These are phyloP conservation scores for Persicaria tinctoria DNA, from an alignment of 148 eudicot species.

Conservation along the genomic window DNA sequence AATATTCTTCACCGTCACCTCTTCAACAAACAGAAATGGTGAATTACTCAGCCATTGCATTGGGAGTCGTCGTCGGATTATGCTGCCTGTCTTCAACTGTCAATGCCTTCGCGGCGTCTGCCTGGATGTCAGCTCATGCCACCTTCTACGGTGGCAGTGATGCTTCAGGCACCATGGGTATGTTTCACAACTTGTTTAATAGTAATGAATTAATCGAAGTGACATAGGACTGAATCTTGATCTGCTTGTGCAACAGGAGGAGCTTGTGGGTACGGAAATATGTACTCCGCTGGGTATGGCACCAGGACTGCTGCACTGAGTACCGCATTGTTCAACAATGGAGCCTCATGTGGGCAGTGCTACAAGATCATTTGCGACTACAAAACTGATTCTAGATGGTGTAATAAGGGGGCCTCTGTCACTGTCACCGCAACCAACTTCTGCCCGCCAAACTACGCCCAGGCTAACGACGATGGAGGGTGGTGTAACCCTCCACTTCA, in stretches of 20 bases:
- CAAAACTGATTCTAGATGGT: constrained; percentile 42
- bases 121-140: constrained; percentile 54
- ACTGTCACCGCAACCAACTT: constrained; percentile 84
- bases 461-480: constrained; percentile 59
- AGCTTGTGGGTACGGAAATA: constrained; percentile 90
- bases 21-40: constrained; percentile 22
- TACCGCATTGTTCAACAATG: constrained; percentile 75
- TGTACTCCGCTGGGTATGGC: constrained; percentile 64
- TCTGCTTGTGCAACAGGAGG: constrained; percentile 42
- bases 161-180: constrained; percentile 88
- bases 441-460: constrained; percentile 80
- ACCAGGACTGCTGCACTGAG: constrained; percentile 77
- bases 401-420: constrained; percentile 50
- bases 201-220: background rate
- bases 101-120: constrained; percentile 44
- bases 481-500: constrained; percentile 98
- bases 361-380: constrained; percentile 71
- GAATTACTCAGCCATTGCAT: background rate
- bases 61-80: constrained; percentile 14
- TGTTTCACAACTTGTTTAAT: background rate
- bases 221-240: background rate
- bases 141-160: constrained; percentile 79
- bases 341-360: constrained; percentile 82
- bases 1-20: constrained; percentile 5
- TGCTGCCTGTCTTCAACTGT: constrained; percentile 24